phyloP scores from a whole-genome alignment of 768 basidiomycete genomes.

The Flagelloscypha sp. region DNA sequence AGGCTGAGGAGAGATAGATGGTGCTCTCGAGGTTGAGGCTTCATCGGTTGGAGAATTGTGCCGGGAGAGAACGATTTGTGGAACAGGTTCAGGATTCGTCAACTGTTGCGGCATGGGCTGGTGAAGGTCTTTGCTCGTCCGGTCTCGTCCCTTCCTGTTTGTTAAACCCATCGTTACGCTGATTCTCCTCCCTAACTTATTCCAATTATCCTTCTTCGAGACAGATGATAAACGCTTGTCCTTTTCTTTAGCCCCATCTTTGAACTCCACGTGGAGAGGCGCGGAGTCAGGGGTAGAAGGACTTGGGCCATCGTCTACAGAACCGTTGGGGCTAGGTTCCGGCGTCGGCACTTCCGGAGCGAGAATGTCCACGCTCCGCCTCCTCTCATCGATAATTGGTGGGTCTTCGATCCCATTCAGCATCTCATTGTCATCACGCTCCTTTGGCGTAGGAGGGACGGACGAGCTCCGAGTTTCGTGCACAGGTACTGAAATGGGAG shows the following conservation, averaged over 20 bases:
- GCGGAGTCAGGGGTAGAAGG: constrained; percentile 4
- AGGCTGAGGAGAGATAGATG: constrained; percentile 1
- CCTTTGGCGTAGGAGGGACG: constrained; percentile 22
- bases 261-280: constrained; percentile 24
- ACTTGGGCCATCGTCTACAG: not conserved
- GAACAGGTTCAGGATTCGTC: constrained; percentile 3
- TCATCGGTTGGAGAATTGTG: not conserved
- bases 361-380: constrained; percentile 37
- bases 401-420: constrained; percentile 28
- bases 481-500: constrained; percentile 1
- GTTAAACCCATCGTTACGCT: constrained; percentile 47
- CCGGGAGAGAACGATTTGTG: constrained; percentile 9
- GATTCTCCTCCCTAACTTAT: constrained; percentile 56
- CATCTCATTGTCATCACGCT: constrained; percentile 15
- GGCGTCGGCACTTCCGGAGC: constrained; percentile 7
- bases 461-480: constrained; percentile 3
- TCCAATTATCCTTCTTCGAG: constrained; percentile 54
- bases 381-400: constrained; percentile 26
- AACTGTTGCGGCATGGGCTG: constrained; percentile 5
- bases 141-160: constrained; percentile 21
- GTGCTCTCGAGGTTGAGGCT: constrained; percentile 5
- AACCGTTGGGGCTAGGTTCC: not conserved
- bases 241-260: constrained; percentile 25
- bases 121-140: constrained; percentile 11
- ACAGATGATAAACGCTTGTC: too few species aligned